phyloP scores from a whole-genome alignment of 2,329 filamentous ascomycete genomes.

The Aspergillus sp. region DNA sequence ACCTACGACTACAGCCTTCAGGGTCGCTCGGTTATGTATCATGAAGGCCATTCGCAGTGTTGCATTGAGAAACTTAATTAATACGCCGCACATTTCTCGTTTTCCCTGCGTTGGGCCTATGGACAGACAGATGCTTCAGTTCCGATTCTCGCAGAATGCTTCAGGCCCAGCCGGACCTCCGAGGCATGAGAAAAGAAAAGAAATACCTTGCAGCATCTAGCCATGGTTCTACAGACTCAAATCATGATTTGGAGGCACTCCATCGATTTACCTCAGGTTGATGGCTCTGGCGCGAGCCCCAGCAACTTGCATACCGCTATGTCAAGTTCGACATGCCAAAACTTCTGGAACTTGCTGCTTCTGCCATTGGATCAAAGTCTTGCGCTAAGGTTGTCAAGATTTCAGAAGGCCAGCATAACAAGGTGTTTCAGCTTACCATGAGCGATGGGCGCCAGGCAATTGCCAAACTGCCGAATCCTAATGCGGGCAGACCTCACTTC shows the following conservation, averaged over 20 bases:
- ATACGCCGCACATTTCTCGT: neutral
- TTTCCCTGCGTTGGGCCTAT: neutral
- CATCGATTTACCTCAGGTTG: conserved; percentile 19
- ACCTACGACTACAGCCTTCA: neutral
- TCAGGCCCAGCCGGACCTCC: neutral
- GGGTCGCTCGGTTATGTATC: neutral
- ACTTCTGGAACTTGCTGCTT: conserved; percentile 25
- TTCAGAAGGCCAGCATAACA: conserved; percentile 20
- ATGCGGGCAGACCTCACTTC: conserved; percentile 17
- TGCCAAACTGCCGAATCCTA: conserved; percentile 20
- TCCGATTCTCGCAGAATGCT: neutral
- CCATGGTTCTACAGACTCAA: conserved; percentile 5
- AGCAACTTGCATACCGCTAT: conserved; percentile 22
- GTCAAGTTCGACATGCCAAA: conserved; percentile 23
- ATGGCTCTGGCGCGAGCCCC: conserved; percentile 27
- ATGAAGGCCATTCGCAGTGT: neutral
- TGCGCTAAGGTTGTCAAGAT: conserved; percentile 26
- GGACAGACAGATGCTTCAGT: neutral
- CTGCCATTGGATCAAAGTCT: conserved; percentile 18
- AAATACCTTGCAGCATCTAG: neutral
- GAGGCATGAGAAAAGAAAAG: neutral
- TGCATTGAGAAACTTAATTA: neutral
- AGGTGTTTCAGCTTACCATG: conserved; percentile 23
- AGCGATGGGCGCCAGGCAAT: conserved; percentile 16
- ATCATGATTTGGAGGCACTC: conserved; percentile 10